phyloP scores from a whole-genome alignment of 78 protist species.

The slime mould (Dictyostelium discoideum) region DNA sequence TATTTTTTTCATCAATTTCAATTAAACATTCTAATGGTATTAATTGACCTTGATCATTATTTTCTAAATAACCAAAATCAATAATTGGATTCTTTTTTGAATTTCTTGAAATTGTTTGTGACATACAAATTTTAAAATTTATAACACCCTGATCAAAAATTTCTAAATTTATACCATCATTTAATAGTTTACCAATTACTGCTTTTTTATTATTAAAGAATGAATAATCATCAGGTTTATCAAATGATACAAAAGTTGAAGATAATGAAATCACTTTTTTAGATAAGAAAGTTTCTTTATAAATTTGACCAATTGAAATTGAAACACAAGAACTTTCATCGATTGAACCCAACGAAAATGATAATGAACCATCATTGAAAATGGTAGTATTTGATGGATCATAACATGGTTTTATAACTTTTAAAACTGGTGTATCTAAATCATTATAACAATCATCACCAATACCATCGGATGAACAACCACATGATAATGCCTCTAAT shows the following conservation, averaged over 20 bases:
- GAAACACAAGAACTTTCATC: neutral
- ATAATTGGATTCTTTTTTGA: neutral
- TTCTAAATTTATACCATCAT: slow-evolving; percentile 27
- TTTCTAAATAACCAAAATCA: slow-evolving; percentile 10
- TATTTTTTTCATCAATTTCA: neutral
- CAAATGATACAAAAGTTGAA: slow-evolving; percentile 24
- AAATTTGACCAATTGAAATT: slow-evolving; percentile 20
- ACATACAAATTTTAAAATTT: slow-evolving; percentile 14
- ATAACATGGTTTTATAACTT: slow-evolving; percentile 38
- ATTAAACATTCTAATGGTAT: slow-evolving; percentile 24
- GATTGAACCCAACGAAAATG: neutral
- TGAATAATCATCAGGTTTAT: slow-evolving; percentile 33
- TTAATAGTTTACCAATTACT: slow-evolving; percentile 13
- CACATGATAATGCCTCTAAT: slow-evolving; percentile 12
- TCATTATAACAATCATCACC: neutral
- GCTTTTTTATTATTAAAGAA: slow-evolving; percentile 20
- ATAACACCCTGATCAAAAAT: neutral
- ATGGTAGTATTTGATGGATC: neutral
- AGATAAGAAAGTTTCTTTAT: neutral
- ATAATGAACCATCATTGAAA: neutral
- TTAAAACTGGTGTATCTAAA: neutral
- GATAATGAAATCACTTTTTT: slow-evolving; percentile 12
- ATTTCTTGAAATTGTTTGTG: neutral
- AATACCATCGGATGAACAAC: neutral
- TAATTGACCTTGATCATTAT: neutral